Base-by-base conservation (phyloP, 768 basidiomycete genomes). In the Suillus alpinus region DNA sequence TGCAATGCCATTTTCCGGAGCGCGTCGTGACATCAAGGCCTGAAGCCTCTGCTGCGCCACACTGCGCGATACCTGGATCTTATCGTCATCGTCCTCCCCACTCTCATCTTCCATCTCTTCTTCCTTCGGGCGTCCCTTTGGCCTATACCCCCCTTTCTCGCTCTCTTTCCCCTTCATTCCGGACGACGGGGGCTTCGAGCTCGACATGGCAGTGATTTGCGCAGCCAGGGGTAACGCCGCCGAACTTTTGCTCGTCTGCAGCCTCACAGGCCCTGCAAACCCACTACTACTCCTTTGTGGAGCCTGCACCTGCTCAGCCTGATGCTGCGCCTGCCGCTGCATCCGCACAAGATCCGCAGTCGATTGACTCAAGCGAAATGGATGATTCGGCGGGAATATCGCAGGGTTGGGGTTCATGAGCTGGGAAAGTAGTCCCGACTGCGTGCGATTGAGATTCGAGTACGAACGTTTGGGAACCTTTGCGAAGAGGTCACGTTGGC, bases 371-470 rank as follows among this genome's bases (percentile, higher is more conserved):
- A 77, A 72, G 62, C 83, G 78, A 72, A 85, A 87, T 2, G 86
- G 83, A 70, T 87, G 87, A 43, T 76, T 80, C 1, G 73, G 71
- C 6, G 87, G 86, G 67, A 89, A 82, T 34, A 85, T 75, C 13
- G 76, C 68, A 20, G 87, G 86, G 67, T 88, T 82, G 0, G 91
- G 91, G 63, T 92, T 87, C 79, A 93, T 79, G 46, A 93, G 73
- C 70, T 84, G 84, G 31, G 83, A 83, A 58, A 92, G 74, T 46
- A 89, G 71, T 4, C 90, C 91, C 9, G 81, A 82, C 51, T 76
- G 73, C 10, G 81, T 77, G 57, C 73, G 85, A 67, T 71, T 85
- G 70, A 81, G 72, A 62, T 85, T 85, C 57, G 83, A 81, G 68
- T 88, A 89, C 36, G 85, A 88, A 32, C 81, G 75, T 56, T 83